Evolutionary conservation across 352 stramenopile genomes (phyloP).

Genomic region (Phytophthora gonapodyides): DNA sequence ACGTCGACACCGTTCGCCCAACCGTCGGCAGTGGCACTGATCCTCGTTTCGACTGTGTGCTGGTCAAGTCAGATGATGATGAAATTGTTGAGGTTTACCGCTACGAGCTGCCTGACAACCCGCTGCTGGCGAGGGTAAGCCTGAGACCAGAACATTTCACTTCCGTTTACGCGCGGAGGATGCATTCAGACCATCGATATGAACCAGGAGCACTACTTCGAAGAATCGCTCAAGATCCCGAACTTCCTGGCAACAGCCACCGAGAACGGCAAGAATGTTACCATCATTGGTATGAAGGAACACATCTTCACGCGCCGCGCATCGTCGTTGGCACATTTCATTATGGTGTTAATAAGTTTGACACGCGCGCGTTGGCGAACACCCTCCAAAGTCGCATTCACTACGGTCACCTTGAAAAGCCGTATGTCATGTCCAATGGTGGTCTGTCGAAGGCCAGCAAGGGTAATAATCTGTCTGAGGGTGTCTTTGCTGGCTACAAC

Average conservation of each 20-base stretch:
- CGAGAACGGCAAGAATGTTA: constrained; percentile 62
- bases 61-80: constrained; percentile 84
- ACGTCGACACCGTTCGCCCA: constrained; percentile 85
- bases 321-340: constrained; percentile 86
- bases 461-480: constrained; percentile 90
- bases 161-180: constrained; percentile 87
- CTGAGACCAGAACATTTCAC: constrained; percentile 86
- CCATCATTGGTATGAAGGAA: constrained; percentile 90
- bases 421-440: constrained; percentile 85
- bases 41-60: constrained; percentile 79
- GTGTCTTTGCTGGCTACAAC: constrained; percentile 91
- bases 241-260: constrained; percentile 86
- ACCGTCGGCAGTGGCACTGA: constrained; percentile 66
- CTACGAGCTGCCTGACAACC: constrained; percentile 84
- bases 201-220: constrained; percentile 92
- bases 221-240: constrained; percentile 89
- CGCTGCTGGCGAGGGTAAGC: constrained; percentile 86
- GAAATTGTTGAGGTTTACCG: constrained; percentile 90
- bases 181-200: constrained; percentile 92
- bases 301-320: constrained; percentile 89
- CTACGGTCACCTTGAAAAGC: constrained; percentile 90
- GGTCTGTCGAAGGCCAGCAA: constrained; percentile 87
- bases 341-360: constrained; percentile 91
- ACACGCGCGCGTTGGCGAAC: constrained; percentile 78
- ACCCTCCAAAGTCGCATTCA: constrained; percentile 83